Conservation (phyloP, 768 basidiomycete genomes). For the Collybiopsis confluens region DNA sequence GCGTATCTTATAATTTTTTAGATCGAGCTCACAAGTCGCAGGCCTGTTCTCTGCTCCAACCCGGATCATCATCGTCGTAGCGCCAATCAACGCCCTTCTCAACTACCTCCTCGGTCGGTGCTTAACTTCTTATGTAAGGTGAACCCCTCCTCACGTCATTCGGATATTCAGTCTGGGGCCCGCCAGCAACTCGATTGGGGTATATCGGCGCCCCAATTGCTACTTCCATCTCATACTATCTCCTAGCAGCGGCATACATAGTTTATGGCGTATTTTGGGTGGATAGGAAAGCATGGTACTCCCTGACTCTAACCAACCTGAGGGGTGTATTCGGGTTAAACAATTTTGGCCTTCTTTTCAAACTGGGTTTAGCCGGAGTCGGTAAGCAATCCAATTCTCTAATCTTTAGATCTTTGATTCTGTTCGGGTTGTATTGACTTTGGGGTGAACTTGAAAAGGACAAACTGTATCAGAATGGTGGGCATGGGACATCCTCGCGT, state of each 20-base stretch:
- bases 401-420: background rate
- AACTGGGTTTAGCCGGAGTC: constrained; percentile 79
- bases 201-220: constrained; percentile 72
- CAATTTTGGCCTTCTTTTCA: constrained; percentile 61
- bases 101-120: constrained; percentile 1
- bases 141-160: background rate
- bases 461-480: constrained; percentile 94
- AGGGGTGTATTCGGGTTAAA: constrained; percentile 50
- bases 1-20: background rate
- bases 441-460: constrained; percentile 33
- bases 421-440: too few species aligned
- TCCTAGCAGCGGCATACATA: constrained; percentile 64
- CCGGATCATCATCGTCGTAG: constrained; percentile 44
- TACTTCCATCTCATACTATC: constrained; percentile 66
- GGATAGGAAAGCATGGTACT: constrained; percentile 78
- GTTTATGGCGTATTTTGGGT: constrained; percentile 59
- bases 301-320: constrained; percentile 34
- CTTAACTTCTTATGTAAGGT: background rate
- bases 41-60: constrained; percentile 57
- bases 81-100: background rate
- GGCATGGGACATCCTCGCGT: constrained; percentile 86
- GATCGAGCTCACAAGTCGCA: background rate
- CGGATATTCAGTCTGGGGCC: constrained; percentile 50
- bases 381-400: constrained; percentile 30
- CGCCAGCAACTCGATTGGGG: constrained; percentile 53